Percentiles rank a stretch among this genome's conserved stretches.
Conservation (phyloP, 1,139 yeast species). For the Geotrichum reessii region DNA sequence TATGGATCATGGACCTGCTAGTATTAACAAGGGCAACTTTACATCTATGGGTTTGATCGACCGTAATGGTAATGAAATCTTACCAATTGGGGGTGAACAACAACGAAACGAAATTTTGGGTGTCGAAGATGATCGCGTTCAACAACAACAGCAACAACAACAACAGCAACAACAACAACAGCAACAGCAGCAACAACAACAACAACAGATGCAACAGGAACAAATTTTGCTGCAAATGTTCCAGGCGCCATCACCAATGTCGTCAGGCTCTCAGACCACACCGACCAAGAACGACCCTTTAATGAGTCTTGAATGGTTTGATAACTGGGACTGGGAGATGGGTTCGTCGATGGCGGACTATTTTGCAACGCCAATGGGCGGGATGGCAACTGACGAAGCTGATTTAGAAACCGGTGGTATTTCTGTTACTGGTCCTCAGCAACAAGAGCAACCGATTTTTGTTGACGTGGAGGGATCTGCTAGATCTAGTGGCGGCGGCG, state of each 20-base stretch:
- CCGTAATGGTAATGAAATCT: conserved; percentile 19
- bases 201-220: neutral
- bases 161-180: neutral
- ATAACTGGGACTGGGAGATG: conserved; percentile 28
- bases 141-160: neutral
- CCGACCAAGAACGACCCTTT: conserved; percentile 17
- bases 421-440: neutral
- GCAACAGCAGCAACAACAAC: neutral
- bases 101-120: neutral
- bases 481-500: neutral
- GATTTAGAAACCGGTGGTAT: neutral
- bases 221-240: neutral
- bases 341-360: conserved; percentile 11
- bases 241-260: neutral
- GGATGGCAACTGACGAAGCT: neutral
- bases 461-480: neutral
- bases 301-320: conserved; percentile 30
- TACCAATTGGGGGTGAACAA: conserved; percentile 4
- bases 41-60: conserved; percentile 27
- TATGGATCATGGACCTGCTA: conserved; percentile 48
- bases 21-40: conserved; percentile 48
- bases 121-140: neutral
- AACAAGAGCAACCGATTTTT: neutral
- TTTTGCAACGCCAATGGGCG: conserved; percentile 6
- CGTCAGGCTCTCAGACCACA: neutral